Conservation (phyloP, 2,329 filamentous ascomycete species). For the Thyridium curvatum region DNA sequence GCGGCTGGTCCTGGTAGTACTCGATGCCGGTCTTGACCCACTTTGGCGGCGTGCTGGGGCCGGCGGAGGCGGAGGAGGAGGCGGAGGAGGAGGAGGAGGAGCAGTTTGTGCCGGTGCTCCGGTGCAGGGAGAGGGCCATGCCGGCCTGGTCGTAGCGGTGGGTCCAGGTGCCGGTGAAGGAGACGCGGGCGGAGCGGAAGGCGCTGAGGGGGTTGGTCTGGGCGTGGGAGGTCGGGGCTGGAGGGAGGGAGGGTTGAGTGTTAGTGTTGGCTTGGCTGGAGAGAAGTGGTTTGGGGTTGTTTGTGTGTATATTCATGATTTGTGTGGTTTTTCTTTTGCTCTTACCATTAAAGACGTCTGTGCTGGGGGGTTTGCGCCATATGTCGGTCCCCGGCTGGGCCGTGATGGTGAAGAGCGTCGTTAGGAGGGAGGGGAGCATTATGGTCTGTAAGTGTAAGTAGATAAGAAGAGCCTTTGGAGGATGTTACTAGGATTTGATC, state of each 20-base stretch:
- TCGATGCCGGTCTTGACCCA: constrained; percentile 83
- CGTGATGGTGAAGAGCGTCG: constrained; percentile 40
- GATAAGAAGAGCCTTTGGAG: too few relatives aligned
- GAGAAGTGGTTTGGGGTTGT: too few relatives aligned
- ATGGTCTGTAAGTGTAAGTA: too few relatives aligned
- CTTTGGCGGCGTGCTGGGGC: constrained; percentile 36
- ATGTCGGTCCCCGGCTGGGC: constrained; percentile 61
- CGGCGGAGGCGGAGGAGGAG: too few relatives aligned
- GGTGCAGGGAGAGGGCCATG: constrained; percentile 46
- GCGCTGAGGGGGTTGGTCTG: constrained; percentile 27
- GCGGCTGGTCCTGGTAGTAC: constrained; percentile 55
- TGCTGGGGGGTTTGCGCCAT: constrained; percentile 67
- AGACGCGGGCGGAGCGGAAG: constrained; percentile 57
- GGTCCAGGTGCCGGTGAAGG: constrained; percentile 54
- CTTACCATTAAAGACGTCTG: constrained; percentile 56
- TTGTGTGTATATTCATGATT: too few relatives aligned
- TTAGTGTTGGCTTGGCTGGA: too few relatives aligned
- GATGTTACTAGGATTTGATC: too few relatives aligned
- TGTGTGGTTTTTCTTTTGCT: too few relatives aligned
- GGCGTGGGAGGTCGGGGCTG: too few relatives aligned
- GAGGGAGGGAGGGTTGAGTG: too few relatives aligned
- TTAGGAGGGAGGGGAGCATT: too few relatives aligned
- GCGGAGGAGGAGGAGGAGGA: constrained; percentile 33
- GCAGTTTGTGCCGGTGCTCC: constrained; percentile 16
- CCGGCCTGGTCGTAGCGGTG: constrained; percentile 65